Base-by-base conservation (phyloP, 2,329 filamentous ascomycete genomes). In the Aspergillus ochraceus region DNA sequence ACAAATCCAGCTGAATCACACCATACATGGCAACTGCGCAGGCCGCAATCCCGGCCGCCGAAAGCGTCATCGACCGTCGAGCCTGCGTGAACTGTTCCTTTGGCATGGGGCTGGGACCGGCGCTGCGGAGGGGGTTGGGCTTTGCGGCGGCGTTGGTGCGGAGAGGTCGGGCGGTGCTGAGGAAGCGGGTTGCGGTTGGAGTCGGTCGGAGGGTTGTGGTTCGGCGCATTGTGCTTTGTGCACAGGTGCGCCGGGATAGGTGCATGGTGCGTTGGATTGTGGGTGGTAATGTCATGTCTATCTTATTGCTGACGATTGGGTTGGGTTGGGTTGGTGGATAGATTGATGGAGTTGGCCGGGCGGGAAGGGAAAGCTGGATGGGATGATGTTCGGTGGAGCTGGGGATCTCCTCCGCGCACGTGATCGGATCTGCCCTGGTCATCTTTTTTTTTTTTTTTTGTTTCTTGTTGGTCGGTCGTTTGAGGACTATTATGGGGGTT, bases 1-100 rank as follows among this genome's bases (percentile, higher is more conserved):
- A 76, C 22, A 70, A n/a, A 49, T 77, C 74, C 32, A 71, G 63
- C 56, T 73, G 72, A 58, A 80, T 75, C 9, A 75, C 70, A 9
- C 71, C 76, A 52, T 77, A 79, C 70, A 80, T 78, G 22, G 74
- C 75, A 2, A 71, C 66, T 9, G 73, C 76, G 56, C 75, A 78
- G 5, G 68, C 66, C 0, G 71, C 70, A 6, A 81, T 78, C 2
- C 78, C 79, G 0, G 64, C 71, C 0, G 68, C 74, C 1, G 76
- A 76, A 10, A 73, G 53, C 2, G 63, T 56, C 46, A 78, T 72
- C 12, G 72, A 73, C 10, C 72, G 71, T 30, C 68, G 69, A 52
- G 68, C 70, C 47, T 69, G 66, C 4, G 68, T 67, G 61, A 70
- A 54, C 17, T 73, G 66, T 22, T 71, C 60, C 14, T 68, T 58